phyloP scores from a whole-genome alignment of 768 basidiomycete species.

The Tylopilus felleus region DNA sequence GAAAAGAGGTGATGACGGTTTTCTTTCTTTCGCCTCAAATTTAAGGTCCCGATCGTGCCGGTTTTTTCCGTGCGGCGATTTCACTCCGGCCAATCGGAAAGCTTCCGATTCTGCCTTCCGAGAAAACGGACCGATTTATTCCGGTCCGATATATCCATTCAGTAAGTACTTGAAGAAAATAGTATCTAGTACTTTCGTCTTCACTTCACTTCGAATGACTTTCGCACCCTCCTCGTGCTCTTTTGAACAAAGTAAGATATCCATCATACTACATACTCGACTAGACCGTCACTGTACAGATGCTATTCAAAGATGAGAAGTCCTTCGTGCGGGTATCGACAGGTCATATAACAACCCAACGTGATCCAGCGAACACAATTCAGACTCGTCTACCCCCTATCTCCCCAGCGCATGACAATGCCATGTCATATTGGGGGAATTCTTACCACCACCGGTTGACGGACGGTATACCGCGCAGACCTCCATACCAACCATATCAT shows the following conservation, averaged over 20 bases:
- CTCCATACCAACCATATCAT: constrained; percentile 53
- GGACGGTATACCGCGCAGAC: constrained; percentile 41
- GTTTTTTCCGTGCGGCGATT: constrained; percentile 23
- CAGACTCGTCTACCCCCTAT: constrained; percentile 2
- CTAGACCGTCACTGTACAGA: neutral
- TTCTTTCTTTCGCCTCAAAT: constrained; percentile 16
- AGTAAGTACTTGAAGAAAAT: too few relatives aligned
- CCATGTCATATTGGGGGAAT: constrained; percentile 19
- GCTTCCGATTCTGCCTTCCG: neutral
- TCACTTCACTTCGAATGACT: neutral
- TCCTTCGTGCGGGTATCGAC: neutral
- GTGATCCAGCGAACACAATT: neutral
- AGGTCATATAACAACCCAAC: neutral
- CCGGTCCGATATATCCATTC: too few relatives aligned
- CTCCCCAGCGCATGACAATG: constrained; percentile 1
- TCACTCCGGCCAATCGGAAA: constrained; percentile 22
- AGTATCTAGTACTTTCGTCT: neutral
- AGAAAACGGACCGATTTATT: neutral
- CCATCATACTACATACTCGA: constrained; percentile 5
- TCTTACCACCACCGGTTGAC: constrained; percentile 29
- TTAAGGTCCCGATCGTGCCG: constrained; percentile 28
- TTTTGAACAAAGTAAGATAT: neutral
- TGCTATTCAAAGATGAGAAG: neutral
- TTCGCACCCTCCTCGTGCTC: too few relatives aligned
- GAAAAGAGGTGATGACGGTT: constrained; percentile 1